Percentiles rank a stretch among this genome's conserved stretches.
Evolutionary conservation across 192 early-diverging fungal species (phyloP).

Genomic region (Coemansia javaensis): DNA sequence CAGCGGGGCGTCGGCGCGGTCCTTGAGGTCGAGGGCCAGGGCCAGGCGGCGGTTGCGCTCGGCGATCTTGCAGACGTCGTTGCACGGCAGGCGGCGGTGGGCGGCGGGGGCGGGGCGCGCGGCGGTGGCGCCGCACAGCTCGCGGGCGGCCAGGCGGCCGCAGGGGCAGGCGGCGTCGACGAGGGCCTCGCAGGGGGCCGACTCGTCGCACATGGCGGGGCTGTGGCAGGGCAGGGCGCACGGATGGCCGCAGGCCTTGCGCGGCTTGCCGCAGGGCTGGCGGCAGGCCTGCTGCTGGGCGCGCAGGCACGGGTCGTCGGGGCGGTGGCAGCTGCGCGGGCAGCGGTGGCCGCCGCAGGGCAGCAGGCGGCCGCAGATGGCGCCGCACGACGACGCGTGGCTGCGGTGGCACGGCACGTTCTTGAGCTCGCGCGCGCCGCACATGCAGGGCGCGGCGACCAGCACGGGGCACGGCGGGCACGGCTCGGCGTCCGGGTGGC

Average conservation of each 20-base stretch:
- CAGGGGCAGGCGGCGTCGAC: constrained; percentile 70
- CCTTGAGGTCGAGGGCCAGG: constrained; percentile 65
- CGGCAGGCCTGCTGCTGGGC: constrained; percentile 61
- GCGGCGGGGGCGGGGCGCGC: constrained; percentile 41
- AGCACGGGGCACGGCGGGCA: constrained; percentile 91
- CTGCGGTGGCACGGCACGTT: constrained; percentile 80
- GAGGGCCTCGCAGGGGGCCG: constrained; percentile 58
- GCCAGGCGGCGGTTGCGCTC: constrained; percentile 79
- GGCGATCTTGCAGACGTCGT: constrained; percentile 72
- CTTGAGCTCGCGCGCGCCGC: constrained; percentile 69
- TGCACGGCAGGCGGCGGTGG: constrained; percentile 59
- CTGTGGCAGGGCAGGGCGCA: constrained; percentile 76
- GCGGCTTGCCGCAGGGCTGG: constrained; percentile 70
- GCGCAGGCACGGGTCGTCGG: constrained; percentile 60
- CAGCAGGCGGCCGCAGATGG: constrained; percentile 55
- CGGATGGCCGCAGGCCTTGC: constrained; percentile 76
- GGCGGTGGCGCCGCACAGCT: constrained; percentile 63
- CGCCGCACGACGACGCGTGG: constrained; percentile 55
- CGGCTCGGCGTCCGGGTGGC: constrained; percentile 78
- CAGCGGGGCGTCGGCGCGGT: constrained; percentile 38
- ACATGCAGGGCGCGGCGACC: constrained; percentile 67
- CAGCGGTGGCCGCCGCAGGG: constrained; percentile 76
- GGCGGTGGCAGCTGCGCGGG: constrained; percentile 75
- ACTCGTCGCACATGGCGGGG: constrained; percentile 69
- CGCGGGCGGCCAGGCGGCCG: constrained; percentile 58